Conservation (phyloP, 2,329 filamentous ascomycete genomes). For the Coleophoma eucalyptorum region DNA sequence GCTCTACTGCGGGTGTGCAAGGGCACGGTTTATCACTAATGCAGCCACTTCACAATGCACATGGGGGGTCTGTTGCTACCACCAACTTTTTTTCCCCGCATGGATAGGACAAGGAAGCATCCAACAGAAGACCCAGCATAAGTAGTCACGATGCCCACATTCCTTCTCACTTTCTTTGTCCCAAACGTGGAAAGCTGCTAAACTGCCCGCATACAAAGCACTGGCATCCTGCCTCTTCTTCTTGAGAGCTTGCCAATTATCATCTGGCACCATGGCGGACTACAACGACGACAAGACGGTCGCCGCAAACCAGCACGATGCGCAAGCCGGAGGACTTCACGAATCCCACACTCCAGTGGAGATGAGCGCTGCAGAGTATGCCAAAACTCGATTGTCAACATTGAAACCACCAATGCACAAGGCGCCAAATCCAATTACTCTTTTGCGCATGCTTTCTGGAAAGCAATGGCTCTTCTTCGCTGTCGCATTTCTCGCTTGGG, state of each 20-base stretch:
- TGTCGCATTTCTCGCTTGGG: conserved; percentile 71
- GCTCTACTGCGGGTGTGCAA: no score
- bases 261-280: neutral
- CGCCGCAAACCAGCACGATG: neutral
- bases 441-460: conserved; percentile 59
- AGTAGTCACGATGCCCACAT: neutral
- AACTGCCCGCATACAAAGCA: neutral
- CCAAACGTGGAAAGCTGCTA: neutral
- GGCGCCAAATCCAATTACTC: conserved; percentile 65
- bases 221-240: neutral
- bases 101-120: neutral
- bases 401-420: conserved; percentile 58
- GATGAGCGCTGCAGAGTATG: conserved; percentile 31
- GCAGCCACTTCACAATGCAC: no score
- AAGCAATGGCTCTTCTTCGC: conserved; percentile 74
- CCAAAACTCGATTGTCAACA: conserved; percentile 47
- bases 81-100: neutral
- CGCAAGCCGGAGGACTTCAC: neutral
- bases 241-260: neutral
- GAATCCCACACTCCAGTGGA: conserved; percentile 18
- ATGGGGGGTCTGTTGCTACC: no score
- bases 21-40: no score
- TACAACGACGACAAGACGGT: neutral
- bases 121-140: neutral
- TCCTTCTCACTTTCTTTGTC: neutral